Base-by-base conservation (phyloP, 2,329 filamentous ascomycete species). In the Lanzia echinophila region DNA sequence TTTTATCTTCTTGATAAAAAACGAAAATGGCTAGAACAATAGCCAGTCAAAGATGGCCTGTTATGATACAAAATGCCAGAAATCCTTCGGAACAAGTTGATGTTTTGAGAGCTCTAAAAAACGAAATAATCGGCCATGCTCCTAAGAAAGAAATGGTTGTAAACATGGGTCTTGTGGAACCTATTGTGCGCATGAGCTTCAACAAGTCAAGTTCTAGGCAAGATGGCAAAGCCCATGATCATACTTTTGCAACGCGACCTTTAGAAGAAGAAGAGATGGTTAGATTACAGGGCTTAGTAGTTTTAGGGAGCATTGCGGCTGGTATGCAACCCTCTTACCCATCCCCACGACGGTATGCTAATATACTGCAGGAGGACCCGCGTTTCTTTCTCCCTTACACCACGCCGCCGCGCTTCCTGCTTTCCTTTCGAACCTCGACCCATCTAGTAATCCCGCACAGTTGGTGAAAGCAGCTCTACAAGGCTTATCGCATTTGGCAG, bases 91-190 rank as follows among this genome's bases (percentile, higher is more conserved):
- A 84, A 58, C 79, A 80, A 62, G 73, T 80, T 39, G 73, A 76
- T 24, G 80, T 84, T 47, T 76, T 96, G 43, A 82, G 84, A 60
- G 75, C 77, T 41, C 74, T 99, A 31, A 97, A 96, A 74, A 94
- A 96, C 70, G 87, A 94, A 59, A 79, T 95, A 46, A 83, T 96
- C 56, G 94, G 94, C 22, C 90, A 97, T 70, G 79, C 87, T 33
- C 84, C 92, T 69, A 85, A 86, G 69, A 99, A 99, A 71, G 86
- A 92, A 70, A 72, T 82, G 54, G 91, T 86, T 75, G 78, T 96
- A 39, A 76, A 75, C 55, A 73, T 81, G 52, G 91, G 91, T 17
- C 75, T 88, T 28, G 71, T 94, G 45, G 78, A 81, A 50, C 78
- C 79, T 33, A 73, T 88, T 47, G 75, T 81, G 28, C 73, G 75